Evolutionary conservation across 208 protist species (phyloP), one percentile per base, ranked within the genome.

Genomic region (Leishmania aethiopica): DNA sequence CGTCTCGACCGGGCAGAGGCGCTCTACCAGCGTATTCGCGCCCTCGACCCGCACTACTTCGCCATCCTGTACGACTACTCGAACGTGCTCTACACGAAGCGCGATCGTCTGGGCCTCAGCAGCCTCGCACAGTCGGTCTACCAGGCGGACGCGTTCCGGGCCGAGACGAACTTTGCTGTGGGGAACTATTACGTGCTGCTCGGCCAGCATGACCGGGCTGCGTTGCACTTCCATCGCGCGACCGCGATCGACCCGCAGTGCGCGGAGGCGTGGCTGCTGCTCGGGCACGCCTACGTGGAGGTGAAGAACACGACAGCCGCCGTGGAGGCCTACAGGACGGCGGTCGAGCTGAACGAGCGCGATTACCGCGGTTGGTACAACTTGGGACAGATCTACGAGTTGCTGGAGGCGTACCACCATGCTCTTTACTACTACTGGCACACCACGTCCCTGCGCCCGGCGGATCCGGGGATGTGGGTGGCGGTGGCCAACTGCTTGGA

Each of bases 331-430:
- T 99, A 99, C 89, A 83, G 98, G 69, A 92, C 92, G 35, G 99
- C 98, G 1, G 93, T 99, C 2, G 94, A 98, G 66, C 92, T 99
- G 55, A 96, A 99, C 85, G 88, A 88, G 55, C 88, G 91, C 28
- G 98, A 99, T 75, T 99, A 99, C 85, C 91, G 98, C 71, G 98
- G 98, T 11, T 99, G 97, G 98, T 99, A 99, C 90, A 99, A 99
- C 76, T 86, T 99, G 3, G 99, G 98, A 7, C 98, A 99, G 84
- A 95, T 99, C 2, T 99, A 99, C 89, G 98, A 99, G 88, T 77
- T 99, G 28, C 88, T 99, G 17, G 92, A 99, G 84, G 91, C 98
- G 82, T 98, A 96, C 49, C 90, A 97, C 75, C 98, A 99, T 76
- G 98, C 99, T 17, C 80, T 98, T 1, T 99, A 99, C 89, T 99